Base-by-base conservation (phyloP, 257 asterid species). In the Pogostemon cablin region DNA sequence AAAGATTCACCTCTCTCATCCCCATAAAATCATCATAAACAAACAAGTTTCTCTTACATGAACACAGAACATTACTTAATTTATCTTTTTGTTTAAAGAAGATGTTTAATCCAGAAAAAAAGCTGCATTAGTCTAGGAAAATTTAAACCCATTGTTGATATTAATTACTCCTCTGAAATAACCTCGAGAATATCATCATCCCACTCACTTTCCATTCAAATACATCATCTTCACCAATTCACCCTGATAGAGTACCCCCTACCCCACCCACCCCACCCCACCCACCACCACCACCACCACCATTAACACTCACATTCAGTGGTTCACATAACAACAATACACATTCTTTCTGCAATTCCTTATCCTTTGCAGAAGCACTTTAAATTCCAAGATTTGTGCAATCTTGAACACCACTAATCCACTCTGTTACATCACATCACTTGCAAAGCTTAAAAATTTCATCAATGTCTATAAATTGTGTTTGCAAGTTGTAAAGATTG, bases 101-200 rank as follows among this genome's bases (percentile, higher is more conserved):
- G 3, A 20, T 7, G 2, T 10, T 12, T 3, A 55, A 54, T 11
- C 12, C 9, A 11, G 46, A 6, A 66, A 39, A 11, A 67, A 77
- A 62, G 37, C 75, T 11, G 71, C 75, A 42, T 62, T 62, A 47
- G 82, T 64, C 80, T 63, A 78, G 63, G 11, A 66, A 58, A 82
- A 79, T 79, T 81, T 87, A 80, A 87, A 86, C 69, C 76, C 79
- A 69, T 32, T 65, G 44, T 11, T 77, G 67, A 65, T 68, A 52
- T 62, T 71, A 53, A 73, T 58, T 67, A 68, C 66, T 37, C 74
- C 75, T 69, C 65, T 55, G 34, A 67, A 56, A 46, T 48, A 42
- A 62, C 90, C 88, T 82, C 83, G 84, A 81, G 80, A 76, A 73
- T 43, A 80, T 69, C 46, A 71, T 55, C 81, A 74, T 20, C 25